Evolutionary conservation across 2,329 filamentous ascomycete genomes (phyloP).

Genomic region (Botrytis porri): DNA sequence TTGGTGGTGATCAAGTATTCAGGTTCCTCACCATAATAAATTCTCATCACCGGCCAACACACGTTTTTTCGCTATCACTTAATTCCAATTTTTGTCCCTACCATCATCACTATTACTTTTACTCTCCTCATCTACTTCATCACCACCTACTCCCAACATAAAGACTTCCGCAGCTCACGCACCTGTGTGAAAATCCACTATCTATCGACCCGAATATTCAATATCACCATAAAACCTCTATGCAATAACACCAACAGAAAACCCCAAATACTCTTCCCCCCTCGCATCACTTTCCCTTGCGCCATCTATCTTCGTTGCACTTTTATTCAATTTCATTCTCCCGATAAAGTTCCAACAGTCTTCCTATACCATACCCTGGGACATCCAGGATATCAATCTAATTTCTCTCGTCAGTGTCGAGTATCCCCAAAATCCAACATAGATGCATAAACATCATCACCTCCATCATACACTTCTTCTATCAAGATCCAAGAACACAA

Average conservation of each 20-base stretch:
- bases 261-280: not conserved
- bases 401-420: accelerated
- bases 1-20: no score
- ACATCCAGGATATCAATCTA: no score
- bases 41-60: not conserved
- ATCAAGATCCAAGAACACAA: no score
- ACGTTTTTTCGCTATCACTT: not conserved
- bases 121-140: accelerated
- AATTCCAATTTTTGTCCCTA: accelerated
- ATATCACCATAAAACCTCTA: not conserved
- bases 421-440: no score
- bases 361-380: no score
- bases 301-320: accelerated
- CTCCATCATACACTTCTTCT: no score
- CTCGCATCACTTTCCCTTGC: not conserved
- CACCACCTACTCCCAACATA: accelerated
- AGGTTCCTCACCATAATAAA: not conserved
- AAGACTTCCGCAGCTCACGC: not conserved
- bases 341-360: no score
- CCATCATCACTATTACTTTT: not conserved
- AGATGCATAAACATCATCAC: no score
- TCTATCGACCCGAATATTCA: not conserved
- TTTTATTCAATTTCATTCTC: not conserved
- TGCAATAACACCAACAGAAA: not conserved
- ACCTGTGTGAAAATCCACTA: not conserved